These are phyloP conservation scores for Exophiala sp. DNA, from an alignment of 2,329 filamentous ascomycete genomes.

Conservation along the genomic window DNA sequence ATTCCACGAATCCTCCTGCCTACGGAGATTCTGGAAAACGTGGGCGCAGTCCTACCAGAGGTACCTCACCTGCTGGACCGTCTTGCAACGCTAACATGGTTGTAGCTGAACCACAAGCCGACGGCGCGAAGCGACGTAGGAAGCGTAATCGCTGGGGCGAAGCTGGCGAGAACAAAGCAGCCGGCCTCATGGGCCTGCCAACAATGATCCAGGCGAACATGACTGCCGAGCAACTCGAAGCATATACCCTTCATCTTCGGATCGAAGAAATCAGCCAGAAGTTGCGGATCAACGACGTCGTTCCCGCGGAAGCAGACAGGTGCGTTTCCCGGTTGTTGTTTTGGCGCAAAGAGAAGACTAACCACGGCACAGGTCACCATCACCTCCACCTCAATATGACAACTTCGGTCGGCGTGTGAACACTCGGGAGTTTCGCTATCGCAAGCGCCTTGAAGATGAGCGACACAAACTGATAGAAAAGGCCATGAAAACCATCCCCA, in stretches of 20 bases:
- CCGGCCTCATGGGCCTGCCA: conserved; percentile 92
- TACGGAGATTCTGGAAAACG: conserved; percentile 62
- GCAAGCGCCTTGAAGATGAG: conserved; percentile 96
- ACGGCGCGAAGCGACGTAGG: conserved; percentile 81
- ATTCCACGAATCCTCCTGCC: conserved; percentile 43
- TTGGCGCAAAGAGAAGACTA: conserved; percentile 21
- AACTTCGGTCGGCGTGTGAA: conserved; percentile 99
- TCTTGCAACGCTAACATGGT: conserved; percentile 28
- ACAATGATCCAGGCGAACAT: conserved; percentile 96
- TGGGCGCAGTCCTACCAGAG: conserved; percentile 82
- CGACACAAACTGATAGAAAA: conserved; percentile 98
- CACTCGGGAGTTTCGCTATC: conserved; percentile 96
- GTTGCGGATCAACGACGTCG: conserved; percentile 97
- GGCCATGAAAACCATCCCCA: conserved; percentile 98
- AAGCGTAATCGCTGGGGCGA: conserved; percentile 99
- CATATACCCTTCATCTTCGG: conserved; percentile 89
- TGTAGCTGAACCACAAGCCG: conserved; percentile 49
- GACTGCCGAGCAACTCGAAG: conserved; percentile 96
- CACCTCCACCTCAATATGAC: conserved; percentile 93
- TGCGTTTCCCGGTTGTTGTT: conserved; percentile 44
- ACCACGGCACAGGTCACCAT: conserved; percentile 66
- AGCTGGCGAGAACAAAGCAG: conserved; percentile 95
- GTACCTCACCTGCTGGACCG: conserved; percentile 46
- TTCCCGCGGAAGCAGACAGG: conserved; percentile 93
- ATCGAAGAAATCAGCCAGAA: conserved; percentile 99